Evolutionary conservation across 164 flowering plant species (phyloP).

Genomic region (Aristolochia fimbriata): DNA sequence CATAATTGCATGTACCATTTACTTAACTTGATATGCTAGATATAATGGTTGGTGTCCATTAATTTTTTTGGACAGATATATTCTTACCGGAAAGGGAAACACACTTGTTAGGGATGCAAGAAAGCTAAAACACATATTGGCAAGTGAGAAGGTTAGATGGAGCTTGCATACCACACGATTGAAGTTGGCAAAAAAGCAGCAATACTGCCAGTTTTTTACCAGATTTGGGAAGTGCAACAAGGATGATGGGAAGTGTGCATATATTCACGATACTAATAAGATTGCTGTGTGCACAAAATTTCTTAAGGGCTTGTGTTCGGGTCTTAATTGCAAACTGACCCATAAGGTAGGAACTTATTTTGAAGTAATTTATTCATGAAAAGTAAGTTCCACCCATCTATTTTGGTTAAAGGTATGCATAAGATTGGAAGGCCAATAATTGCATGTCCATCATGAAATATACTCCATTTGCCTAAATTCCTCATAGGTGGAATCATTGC

Average conservation of each 20-base stretch:
- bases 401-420: too few relatives aligned
- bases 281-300: conserved; percentile 93
- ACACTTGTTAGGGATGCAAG: conserved; percentile 91
- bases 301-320: conserved; percentile 67
- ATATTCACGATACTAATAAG: conserved; percentile 86
- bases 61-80: conserved; percentile 44
- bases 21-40: not conserved
- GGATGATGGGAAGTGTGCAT: conserved; percentile 80
- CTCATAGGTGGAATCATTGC: too few relatives aligned
- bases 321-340: conserved; percentile 72
- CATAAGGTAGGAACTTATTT: conserved; percentile 54
- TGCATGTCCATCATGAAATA: not conserved
- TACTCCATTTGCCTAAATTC: not conserved
- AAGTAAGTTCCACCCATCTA: too few relatives aligned
- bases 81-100: conserved; percentile 90
- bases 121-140: conserved; percentile 70
- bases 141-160: conserved; percentile 93
- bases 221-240: conserved; percentile 95
- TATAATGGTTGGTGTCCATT: too few relatives aligned
- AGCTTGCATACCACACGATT: conserved; percentile 88
- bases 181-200: conserved; percentile 61
- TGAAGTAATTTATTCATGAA: too few relatives aligned
- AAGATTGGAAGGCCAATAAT: too few relatives aligned
- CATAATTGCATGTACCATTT: not conserved
- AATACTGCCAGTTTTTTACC: conserved; percentile 89